phyloP scores from a whole-genome alignment of 169 alveolate species.

The Cryptosporidium ubiquitum region DNA sequence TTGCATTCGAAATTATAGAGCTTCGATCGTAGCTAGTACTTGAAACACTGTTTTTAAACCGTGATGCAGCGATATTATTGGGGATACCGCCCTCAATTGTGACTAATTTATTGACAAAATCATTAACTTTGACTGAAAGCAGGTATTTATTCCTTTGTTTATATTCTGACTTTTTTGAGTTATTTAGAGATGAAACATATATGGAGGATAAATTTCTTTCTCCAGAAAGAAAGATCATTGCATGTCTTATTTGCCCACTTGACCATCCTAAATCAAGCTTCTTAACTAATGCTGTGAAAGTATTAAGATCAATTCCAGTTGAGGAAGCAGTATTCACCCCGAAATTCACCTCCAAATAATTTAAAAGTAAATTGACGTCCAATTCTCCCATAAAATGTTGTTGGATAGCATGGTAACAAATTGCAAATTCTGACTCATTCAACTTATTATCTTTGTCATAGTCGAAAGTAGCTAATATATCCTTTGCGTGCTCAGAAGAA shows the following conservation, averaged over 20 bases:
- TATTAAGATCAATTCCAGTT: slow-evolving; percentile 59
- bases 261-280: slow-evolving; percentile 62
- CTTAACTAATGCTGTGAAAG: slow-evolving; percentile 56
- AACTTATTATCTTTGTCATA: slow-evolving; percentile 51
- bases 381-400: slow-evolving; percentile 71
- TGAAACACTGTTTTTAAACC: background rate
- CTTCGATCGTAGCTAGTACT: background rate
- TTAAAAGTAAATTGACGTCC: slow-evolving; percentile 32
- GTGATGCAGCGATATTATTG: slow-evolving; percentile 40
- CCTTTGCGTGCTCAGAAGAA: slow-evolving; percentile 62
- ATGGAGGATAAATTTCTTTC: slow-evolving; percentile 27
- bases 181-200: slow-evolving; percentile 12
- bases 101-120: slow-evolving; percentile 52
- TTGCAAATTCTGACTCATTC: slow-evolving; percentile 52
- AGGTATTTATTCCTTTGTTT: slow-evolving; percentile 7
- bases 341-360: slow-evolving; percentile 44
- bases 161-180: slow-evolving; percentile 5
- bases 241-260: slow-evolving; percentile 70
- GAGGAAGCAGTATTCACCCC: slow-evolving; percentile 70
- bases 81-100: slow-evolving; percentile 72
- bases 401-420: slow-evolving; percentile 63
- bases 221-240: slow-evolving; percentile 65
- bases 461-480: slow-evolving; percentile 32
- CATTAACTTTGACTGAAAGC: slow-evolving; percentile 66
- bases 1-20: slow-evolving; percentile 11